Conservation (phyloP, 805 yeast genomes). For the Saturnispora galanensis region DNA sequence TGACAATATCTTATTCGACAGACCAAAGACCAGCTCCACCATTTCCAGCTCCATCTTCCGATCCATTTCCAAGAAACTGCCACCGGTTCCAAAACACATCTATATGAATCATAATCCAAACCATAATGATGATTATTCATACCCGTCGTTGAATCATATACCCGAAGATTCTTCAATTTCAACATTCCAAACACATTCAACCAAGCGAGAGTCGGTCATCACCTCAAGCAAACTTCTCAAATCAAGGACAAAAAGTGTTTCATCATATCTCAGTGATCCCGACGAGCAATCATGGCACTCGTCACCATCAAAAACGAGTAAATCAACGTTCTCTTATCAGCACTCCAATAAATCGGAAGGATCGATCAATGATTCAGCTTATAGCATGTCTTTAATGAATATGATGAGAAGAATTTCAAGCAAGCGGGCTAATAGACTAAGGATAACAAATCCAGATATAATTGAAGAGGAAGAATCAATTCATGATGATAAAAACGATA, state of each 20-base stretch:
- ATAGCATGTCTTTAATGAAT: neutral
- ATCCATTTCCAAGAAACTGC: constrained; percentile 4
- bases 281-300: constrained; percentile 1
- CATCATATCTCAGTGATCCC: neutral
- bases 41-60: constrained; percentile 1
- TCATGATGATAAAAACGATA: neutral
- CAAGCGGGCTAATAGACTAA: constrained; percentile 43
- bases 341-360: constrained; percentile 5
- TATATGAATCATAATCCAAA: constrained; percentile 6
- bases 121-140: constrained; percentile 6
- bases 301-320: neutral
- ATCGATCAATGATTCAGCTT: constrained; percentile 2
- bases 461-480: constrained; percentile 1
- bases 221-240: neutral
- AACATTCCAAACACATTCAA: constrained; percentile 10
- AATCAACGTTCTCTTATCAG: neutral
- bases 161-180: constrained; percentile 15
- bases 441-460: constrained; percentile 54
- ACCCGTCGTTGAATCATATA: constrained; percentile 12
- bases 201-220: neutral
- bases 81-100: constrained; percentile 11
- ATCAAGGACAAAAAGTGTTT: constrained; percentile 1
- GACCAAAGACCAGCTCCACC: neutral
- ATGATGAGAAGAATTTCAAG: constrained; percentile 28
- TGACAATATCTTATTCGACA: constrained; percentile 38